Percentiles rank a stretch among this genome's conserved stretches.
These are phyloP conservation scores for Haplosporangium gracile DNA, from an alignment of 192 early-diverging fungal genomes.

Conservation along the genomic window DNA sequence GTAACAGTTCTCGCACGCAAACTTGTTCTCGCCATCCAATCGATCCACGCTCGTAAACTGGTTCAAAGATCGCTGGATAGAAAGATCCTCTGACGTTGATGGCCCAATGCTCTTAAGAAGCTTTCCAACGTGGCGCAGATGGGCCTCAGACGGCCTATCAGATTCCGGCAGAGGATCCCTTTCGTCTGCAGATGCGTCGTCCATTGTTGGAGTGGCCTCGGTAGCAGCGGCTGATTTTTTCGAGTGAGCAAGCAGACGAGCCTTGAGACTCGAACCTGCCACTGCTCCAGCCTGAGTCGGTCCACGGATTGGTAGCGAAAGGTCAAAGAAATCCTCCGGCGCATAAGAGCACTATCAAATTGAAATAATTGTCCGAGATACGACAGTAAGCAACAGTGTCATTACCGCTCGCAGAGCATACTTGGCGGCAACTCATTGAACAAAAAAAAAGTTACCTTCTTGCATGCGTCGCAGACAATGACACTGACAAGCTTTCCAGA, in stretches of 20 bases:
- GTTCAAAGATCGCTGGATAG: constrained; percentile 59
- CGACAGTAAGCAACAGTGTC: not conserved
- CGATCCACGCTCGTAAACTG: constrained; percentile 73
- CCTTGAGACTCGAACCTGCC: constrained; percentile 16
- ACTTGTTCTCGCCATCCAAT: constrained; percentile 73
- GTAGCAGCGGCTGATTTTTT: not conserved
- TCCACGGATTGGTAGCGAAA: constrained; percentile 67
- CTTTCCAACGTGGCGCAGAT: constrained; percentile 37
- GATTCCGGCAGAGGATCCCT: constrained; percentile 16
- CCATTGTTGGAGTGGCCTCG: not conserved
- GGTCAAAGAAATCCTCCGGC: constrained; percentile 74
- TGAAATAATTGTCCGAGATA: not conserved
- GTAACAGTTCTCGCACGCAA: constrained; percentile 76
- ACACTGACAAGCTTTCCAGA: constrained; percentile 75
- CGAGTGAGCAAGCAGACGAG: constrained; percentile 25
- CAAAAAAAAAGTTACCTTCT: constrained; percentile 49
- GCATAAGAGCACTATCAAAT: constrained; percentile 59
- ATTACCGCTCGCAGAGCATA: not conserved
- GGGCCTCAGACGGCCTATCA: constrained; percentile 24
- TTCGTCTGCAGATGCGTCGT: not conserved
- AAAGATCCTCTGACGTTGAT: constrained; percentile 34
- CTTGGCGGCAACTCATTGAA: not conserved
- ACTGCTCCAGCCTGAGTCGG: constrained; percentile 9
- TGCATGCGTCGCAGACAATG: constrained; percentile 78
- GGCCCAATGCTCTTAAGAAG: constrained; percentile 27